Evolutionary conservation across 805 yeast species (phyloP).

Genomic region (Ogataea trehalophila): DNA sequence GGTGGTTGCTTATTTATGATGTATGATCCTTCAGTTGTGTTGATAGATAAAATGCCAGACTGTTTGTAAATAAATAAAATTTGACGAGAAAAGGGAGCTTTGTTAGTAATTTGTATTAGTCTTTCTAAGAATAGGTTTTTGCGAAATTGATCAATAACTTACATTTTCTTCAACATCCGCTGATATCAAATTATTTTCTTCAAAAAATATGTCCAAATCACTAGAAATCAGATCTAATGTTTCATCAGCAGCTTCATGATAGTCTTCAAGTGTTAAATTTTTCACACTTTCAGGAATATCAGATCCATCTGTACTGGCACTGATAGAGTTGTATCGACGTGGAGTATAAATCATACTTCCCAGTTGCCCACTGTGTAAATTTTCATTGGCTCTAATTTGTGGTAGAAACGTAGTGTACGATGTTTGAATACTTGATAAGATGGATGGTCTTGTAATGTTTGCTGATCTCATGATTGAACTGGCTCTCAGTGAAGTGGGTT

Average conservation of each 20-base stretch:
- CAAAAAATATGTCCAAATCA: slow-evolving; percentile 64
- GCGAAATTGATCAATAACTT: too few species aligned
- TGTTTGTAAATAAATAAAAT: not conserved
- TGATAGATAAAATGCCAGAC: slow-evolving; percentile 75
- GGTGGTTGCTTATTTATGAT: slow-evolving; percentile 98
- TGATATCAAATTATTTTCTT: slow-evolving; percentile 36
- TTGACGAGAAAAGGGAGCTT: not conserved
- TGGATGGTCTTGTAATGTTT: not conserved
- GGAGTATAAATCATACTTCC: not conserved
- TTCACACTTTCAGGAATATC: slow-evolving; percentile 48
- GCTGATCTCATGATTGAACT: too few species aligned
- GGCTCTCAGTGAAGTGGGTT: too few species aligned
- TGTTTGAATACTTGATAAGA: not conserved
- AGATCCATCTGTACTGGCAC: slow-evolving; percentile 47
- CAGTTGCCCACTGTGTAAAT: too few species aligned
- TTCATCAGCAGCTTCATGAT: slow-evolving; percentile 58
- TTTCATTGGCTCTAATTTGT: not conserved
- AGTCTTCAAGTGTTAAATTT: slow-evolving; percentile 44
- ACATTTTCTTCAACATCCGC: slow-evolving; percentile 70
- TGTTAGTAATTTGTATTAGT: not conserved
- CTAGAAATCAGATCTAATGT: slow-evolving; percentile 68
- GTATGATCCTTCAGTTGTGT: slow-evolving; percentile 73
- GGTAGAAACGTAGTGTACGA: not conserved
- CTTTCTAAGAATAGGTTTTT: too few species aligned
- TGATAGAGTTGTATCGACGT: slow-evolving; percentile 22